Percentiles rank a stretch among this genome's conserved stretches.
phyloP scores from a whole-genome alignment of 2,329 filamentous ascomycete genomes.

The Fusarium floridanum region DNA sequence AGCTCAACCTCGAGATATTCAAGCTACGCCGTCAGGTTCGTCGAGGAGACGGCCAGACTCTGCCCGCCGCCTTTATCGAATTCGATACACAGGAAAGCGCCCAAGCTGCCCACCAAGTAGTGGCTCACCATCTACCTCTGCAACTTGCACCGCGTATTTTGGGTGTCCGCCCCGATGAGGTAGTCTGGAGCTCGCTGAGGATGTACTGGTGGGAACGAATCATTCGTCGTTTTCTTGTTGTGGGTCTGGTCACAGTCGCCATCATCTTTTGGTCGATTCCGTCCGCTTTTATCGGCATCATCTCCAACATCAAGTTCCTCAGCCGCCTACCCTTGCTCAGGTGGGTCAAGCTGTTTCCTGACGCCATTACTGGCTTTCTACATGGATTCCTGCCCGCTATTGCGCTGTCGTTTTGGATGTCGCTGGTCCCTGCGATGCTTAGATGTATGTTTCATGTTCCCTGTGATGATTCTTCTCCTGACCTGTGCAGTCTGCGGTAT shows the following conservation, averaged over 20 bases:
- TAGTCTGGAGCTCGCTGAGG: conserved; percentile 88
- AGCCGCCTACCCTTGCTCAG: conserved; percentile 75
- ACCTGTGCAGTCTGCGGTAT: conserved; percentile 75
- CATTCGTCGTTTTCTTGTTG: conserved; percentile 75
- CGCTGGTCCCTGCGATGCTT: conserved; percentile 85
- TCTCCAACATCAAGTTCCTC: conserved; percentile 86
- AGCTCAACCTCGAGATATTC: conserved; percentile 56
- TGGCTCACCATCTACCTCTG: conserved; percentile 87
- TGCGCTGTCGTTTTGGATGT: conserved; percentile 85
- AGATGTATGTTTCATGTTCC: conserved; percentile 57
- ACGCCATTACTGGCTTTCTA: conserved; percentile 81
- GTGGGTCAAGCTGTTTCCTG: conserved; percentile 80
- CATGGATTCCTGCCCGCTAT: conserved; percentile 87
- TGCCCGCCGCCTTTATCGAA: conserved; percentile 90
- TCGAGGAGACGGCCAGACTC: conserved; percentile 74
- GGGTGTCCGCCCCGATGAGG: conserved; percentile 83
- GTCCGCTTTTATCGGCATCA: conserved; percentile 82
- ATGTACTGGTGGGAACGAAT: conserved; percentile 91
- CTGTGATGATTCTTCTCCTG: background rate
- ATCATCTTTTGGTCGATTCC: conserved; percentile 89
- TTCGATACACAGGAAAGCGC: conserved; percentile 87
- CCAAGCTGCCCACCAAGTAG: conserved; percentile 86
- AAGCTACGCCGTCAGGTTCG: conserved; percentile 83
- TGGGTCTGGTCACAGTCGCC: conserved; percentile 79
- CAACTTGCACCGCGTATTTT: conserved; percentile 90